Evolutionary conservation across 805 yeast genomes (phyloP), one percentile per base, ranked within the genome.

Genomic region (Kluyveromyces nonfermentans): DNA sequence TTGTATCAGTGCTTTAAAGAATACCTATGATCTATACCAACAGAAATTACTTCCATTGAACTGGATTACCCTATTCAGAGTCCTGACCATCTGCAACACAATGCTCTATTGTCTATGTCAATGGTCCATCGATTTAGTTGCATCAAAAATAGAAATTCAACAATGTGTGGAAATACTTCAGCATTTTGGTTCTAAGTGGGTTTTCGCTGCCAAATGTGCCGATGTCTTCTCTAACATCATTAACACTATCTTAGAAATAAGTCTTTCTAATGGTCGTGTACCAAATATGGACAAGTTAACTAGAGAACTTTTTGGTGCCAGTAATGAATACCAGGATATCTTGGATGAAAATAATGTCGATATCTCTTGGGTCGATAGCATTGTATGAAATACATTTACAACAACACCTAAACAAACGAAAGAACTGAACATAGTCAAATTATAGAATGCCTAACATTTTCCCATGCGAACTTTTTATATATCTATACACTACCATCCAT

Each of bases 61-160:
- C 45, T 74, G 79, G 79, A 68, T 72, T 17, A 71, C 76, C 1
- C 51, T 71, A 8, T 69, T 71, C 49, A 61, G 75, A 42, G 68
- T 74, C 20, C 46, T 74, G 25, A 68, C 72, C 14, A 65, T 66
- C n/a, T 72, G 77, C 53, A 67, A 75, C 17, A 69, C 74, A 1
- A 60, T 74, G 16, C 51, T 74, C 2, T 71, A 66, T 50, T 73
- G 78, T 50, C 48, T 74, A 16, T 69, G 74, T 41, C 70, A 68
- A 37, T 68, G 73, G 67, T 60, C 69, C 32, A 67, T 73, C 28
- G 75, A 75, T 52, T 52, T 73, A 17, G 55, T 64, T 14, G 74
- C 68, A 45, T 63, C 74, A 22, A 69, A 71, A 47, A 65, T 69
- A 4, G 77, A 73, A 45, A 67, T 73, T 25, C 68, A 68, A 46